Percentiles rank a stretch among this genome's conserved stretches.
These are phyloP conservation scores for Hura crepitans DNA, from an alignment of 441 rosid species.

Conservation along the genomic window DNA sequence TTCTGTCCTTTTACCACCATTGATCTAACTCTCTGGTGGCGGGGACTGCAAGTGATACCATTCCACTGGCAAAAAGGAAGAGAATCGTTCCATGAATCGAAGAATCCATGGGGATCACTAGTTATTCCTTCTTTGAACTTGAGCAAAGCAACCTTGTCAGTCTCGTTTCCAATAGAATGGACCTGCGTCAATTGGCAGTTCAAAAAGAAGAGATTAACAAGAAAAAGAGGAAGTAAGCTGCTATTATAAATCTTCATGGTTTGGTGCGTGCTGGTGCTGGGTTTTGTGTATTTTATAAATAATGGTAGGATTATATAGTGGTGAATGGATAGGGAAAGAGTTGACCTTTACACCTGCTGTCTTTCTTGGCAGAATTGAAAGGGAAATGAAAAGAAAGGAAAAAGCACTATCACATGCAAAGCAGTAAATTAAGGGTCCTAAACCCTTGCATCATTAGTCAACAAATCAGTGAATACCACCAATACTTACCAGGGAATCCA, in stretches of 20 bases:
- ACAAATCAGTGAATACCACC: slow-evolving; percentile 6
- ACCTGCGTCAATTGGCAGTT: background rate
- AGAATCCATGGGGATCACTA: background rate
- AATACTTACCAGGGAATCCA: background rate
- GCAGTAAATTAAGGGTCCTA: slow-evolving; percentile 14
- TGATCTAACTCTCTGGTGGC: background rate
- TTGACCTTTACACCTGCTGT: too few species aligned
- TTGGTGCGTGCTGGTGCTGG: too few species aligned
- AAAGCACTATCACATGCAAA: too few species aligned
- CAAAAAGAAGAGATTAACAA: background rate
- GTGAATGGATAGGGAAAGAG: too few species aligned
- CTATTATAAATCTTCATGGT: background rate
- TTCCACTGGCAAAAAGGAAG: background rate
- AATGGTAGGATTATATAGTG: too few species aligned
- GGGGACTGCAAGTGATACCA: slow-evolving; percentile 1
- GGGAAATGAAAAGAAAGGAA: too few species aligned
- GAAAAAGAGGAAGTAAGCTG: background rate
- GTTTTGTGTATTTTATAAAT: too few species aligned
- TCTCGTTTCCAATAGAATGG: background rate
- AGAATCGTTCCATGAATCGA: slow-evolving; percentile 1
- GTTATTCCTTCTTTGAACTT: background rate
- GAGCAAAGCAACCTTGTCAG: background rate
- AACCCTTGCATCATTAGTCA: slow-evolving; percentile 35
- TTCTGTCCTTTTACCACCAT: background rate
- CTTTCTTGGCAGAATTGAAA: too few species aligned